Conservation (phyloP, 2,329 filamentous ascomycete species). For the Botryosphaeria dothidea region DNA sequence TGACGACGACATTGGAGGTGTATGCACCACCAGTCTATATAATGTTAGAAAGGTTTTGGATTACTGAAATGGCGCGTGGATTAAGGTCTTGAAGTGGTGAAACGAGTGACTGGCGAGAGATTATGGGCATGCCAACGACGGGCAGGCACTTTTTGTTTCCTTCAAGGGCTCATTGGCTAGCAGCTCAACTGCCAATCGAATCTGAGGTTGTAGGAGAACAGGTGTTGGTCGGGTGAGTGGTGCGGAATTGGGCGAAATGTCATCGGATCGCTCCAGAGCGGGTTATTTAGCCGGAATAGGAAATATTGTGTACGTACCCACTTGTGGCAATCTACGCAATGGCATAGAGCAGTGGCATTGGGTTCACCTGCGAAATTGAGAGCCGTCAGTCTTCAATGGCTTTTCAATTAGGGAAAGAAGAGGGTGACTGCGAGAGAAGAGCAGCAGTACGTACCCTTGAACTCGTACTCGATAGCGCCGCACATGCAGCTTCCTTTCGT, state of each 20-base stretch:
- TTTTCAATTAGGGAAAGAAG: neutral
- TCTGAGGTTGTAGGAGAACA: too few relatives aligned
- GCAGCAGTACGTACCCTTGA: slow-evolving; percentile 25
- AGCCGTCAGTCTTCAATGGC: neutral
- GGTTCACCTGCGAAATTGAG: slow-evolving; percentile 39
- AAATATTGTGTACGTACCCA: slow-evolving; percentile 32
- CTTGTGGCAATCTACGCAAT: slow-evolving; percentile 58
- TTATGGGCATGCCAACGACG: too few relatives aligned
- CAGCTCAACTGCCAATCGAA: too few relatives aligned
- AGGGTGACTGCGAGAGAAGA: neutral
- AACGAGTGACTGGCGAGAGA: too few relatives aligned
- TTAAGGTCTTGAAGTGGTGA: neutral
- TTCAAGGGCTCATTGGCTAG: too few relatives aligned
- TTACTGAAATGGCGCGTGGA: neutral
- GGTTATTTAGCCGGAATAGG: neutral
- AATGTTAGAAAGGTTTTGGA: slow-evolving; percentile 25
- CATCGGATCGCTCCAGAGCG: neutral
- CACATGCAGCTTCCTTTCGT: slow-evolving; percentile 34
- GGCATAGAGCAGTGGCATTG: slow-evolving; percentile 50
- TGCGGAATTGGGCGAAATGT: neutral
- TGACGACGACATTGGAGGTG: slow-evolving; percentile 56
- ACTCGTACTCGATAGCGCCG: slow-evolving; percentile 29
- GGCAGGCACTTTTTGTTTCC: too few relatives aligned
- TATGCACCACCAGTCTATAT: slow-evolving; percentile 53
- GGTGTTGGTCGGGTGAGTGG: neutral